Base-by-base conservation (phyloP, 257 asterid species). In the Jacaranda mimosifolia region DNA sequence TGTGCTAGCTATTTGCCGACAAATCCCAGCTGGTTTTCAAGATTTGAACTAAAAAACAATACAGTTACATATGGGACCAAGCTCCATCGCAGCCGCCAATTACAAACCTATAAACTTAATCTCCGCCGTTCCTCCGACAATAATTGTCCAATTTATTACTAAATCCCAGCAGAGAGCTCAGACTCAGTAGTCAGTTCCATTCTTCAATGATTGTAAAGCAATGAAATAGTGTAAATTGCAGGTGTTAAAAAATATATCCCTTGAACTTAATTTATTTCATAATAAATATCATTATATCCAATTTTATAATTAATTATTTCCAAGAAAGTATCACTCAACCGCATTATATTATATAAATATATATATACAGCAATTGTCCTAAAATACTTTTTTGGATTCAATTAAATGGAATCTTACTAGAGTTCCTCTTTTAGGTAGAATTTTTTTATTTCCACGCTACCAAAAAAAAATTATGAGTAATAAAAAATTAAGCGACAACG, bases 1-100 rank as follows among this genome's bases (percentile, higher is more conserved):
- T 76, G 73, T 51, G 56, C 12, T 48, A 13, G 18, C 46, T 49
- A 56, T 71, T 81, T 68, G 77, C 88, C 88, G 86, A 81, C 88
- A 84, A 70, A 65, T 71, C 74, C 71, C 51, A 68, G 82, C 80
- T 84, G 81, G 80, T 70, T 72, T 38, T 56, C 35, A 67, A 75
- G 69, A 48, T 68, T 70, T 76, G 18, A 65, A 52, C n/a, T 45
- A 19, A 64, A 53, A 59, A 39, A 69, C 35, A 46, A 9, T 38
- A 36, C 70, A 80, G 26, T 53, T 35, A 15, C 48, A 51, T 3
- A 48, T 72, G 75, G 80, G 84, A 57, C 71, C 76, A 43, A 26
- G 45, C 42, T 52, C 36, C 63, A 82, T 81, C 82, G 12, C 13
- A 71, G 65, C 81, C 81, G 75, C 63, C 12, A 0, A 74, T 43